Base-by-base conservation (phyloP, 306 rosid genomes). In the Canavalia gladiata region DNA sequence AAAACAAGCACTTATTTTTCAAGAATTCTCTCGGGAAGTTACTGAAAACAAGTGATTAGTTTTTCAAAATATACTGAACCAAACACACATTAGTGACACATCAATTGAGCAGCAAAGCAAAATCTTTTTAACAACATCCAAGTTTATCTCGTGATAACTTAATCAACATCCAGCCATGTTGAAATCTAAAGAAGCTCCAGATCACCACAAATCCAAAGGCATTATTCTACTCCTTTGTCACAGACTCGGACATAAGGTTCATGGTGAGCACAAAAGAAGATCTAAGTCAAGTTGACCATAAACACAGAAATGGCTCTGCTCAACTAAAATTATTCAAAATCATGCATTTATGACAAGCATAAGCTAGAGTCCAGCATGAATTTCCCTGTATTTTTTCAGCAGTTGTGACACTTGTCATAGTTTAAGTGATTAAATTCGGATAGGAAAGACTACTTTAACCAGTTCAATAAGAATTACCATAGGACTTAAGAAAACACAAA, bases 121-220 rank as follows among this genome's bases (percentile, higher is more conserved):
- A 69, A 75, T 30, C 5, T 51, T 62, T 42, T 2, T 63, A 50
- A 83, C 67, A 82, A 69, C 12, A 35, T 71, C 62, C 76, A 73
- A 37, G 66, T 55, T 73, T 13, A 55, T 59, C 57, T 47, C 50
- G 47, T n/a, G 49, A 60, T 47, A 34, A 6, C 18, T 75, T 49
- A 11, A 51, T 30, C 31, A 39, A 69, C 52, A 37, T 63, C 63
- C 62, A 76, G 7, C 63, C 47, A 25, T 18, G 60, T 39, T 63
- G 41, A 76, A 76, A 63, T 47, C 31, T 49, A 7, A 34, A 47
- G 30, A 50, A 70, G 54, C 45, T 2, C 5, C 30, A 9, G 18
- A 55, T 37, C 52, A 54, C 12, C 42, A 55, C 9, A 73, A 56
- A 56, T 57, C 30, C 43, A 10, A 74, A 41, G 29, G 31, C 42